Conservation (phyloP, 805 yeast species). For the Suhomyces sp. region DNA sequence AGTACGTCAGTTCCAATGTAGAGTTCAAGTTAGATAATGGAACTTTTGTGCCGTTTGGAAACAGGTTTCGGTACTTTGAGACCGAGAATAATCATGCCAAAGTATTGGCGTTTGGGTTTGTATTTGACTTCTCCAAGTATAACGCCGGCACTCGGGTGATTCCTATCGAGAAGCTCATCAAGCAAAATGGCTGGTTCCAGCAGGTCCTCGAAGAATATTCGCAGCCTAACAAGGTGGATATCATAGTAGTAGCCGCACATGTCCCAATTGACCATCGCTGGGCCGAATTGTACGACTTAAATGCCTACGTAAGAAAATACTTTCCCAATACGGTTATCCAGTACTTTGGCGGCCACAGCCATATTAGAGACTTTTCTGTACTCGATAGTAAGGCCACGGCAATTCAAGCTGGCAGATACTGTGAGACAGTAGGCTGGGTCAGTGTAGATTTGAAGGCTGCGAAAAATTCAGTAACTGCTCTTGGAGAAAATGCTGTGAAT, state of each 20-base stretch:
- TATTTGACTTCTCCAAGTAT: constrained; percentile 68
- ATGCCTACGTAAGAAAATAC: constrained; percentile 48
- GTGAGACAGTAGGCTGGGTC: constrained; percentile 91
- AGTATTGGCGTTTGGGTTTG: constrained; percentile 70
- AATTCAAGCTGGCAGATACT: constrained; percentile 88
- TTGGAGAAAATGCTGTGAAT: not conserved
- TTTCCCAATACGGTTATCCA: constrained; percentile 70
- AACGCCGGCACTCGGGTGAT: constrained; percentile 64
- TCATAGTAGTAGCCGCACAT: constrained; percentile 74
- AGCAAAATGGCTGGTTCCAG: constrained; percentile 60
- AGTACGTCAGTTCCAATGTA: constrained; percentile 71
- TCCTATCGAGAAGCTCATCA: constrained; percentile 51
- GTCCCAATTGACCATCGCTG: constrained; percentile 57
- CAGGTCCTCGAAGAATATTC: constrained; percentile 35
- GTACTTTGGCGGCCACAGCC: constrained; percentile 93
- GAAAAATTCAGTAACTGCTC: constrained; percentile 6
- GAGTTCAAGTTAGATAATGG: constrained; percentile 48
- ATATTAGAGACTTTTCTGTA: constrained; percentile 76
- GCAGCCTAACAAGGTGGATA: constrained; percentile 48
- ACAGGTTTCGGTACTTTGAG: constrained; percentile 58
- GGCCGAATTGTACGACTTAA: constrained; percentile 50
- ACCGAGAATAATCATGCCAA: constrained; percentile 53
- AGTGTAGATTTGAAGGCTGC: constrained; percentile 44
- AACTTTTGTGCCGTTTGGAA: constrained; percentile 63
- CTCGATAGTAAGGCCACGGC: constrained; percentile 69